Evolutionary conservation across 129 eudicot species (phyloP).

Genomic region (Artemisia tridentata): DNA sequence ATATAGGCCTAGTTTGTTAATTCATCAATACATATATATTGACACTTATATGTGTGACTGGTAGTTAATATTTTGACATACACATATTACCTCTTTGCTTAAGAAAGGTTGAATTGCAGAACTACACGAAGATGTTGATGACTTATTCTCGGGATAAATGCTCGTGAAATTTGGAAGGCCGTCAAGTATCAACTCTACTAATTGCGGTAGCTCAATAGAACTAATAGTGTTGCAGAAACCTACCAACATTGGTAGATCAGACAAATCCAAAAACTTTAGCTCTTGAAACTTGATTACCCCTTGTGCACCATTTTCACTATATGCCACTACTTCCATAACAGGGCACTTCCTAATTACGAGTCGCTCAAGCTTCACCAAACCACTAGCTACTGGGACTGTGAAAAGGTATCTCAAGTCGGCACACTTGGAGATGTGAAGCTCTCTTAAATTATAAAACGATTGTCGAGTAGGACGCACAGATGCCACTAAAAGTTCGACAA

Average conservation of each 20-base stretch:
- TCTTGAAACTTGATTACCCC: background rate
- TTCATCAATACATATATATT: too few species aligned
- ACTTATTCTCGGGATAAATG: too few species aligned
- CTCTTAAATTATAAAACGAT: background rate
- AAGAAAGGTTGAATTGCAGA: too few species aligned
- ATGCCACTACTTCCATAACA: background rate
- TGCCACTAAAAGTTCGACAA: background rate
- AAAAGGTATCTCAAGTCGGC: background rate
- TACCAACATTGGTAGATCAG: background rate
- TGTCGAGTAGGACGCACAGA: too few species aligned
- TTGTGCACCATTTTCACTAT: background rate
- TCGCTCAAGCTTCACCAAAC: background rate
- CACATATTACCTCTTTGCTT: background rate
- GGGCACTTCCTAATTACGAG: background rate
- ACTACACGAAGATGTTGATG: too few species aligned
- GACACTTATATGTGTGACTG: background rate
- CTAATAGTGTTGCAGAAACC: background rate
- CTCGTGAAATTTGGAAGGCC: constrained; percentile 1
- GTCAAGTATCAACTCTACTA: background rate
- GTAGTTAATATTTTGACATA: background rate
- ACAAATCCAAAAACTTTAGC: background rate
- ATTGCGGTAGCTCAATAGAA: background rate
- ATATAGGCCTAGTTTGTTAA: too few species aligned
- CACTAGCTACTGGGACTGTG: background rate
- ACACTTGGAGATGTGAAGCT: background rate